Evolutionary conservation across 169 alveolate species (phyloP).

Genomic region (Sarcocystis neurona): DNA sequence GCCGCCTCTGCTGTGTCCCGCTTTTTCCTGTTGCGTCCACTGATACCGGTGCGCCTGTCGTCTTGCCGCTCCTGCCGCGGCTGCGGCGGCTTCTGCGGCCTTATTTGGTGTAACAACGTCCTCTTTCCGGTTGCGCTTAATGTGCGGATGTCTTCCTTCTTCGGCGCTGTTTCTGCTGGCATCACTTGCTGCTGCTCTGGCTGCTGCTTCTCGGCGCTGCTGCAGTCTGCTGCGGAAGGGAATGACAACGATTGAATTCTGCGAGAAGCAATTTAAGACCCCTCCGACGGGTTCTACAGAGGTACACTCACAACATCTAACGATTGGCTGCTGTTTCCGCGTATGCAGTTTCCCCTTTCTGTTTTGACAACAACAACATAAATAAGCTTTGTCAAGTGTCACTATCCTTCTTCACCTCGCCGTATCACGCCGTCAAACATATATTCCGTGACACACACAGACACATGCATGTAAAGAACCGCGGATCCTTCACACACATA

Average conservation of each 20-base stretch:
- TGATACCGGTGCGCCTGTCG: not conserved
- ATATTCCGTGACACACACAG: not conserved
- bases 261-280: conserved; percentile 77
- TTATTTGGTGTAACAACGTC: not conserved
- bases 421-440: too few species aligned
- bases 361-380: too few species aligned
- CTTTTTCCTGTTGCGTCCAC: not conserved
- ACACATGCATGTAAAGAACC: not conserved
- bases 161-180: not conserved
- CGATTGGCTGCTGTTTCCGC: too few species aligned
- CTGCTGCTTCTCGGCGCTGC: not conserved
- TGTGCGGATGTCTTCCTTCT: not conserved
- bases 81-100: not conserved
- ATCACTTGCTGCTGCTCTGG: not conserved
- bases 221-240: conserved; percentile 72
- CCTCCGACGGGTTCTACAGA: conserved; percentile 4
- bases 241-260: conserved; percentile 85
- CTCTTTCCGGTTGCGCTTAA: not conserved
- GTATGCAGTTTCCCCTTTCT: too few species aligned
- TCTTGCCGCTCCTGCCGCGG: not conserved
- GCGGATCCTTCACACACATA: not conserved
- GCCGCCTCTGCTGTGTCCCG: too few species aligned
- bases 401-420: too few species aligned
- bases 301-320: too few species aligned
- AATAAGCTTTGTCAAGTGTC: too few species aligned